Conservation (phyloP, 352 stramenopile species). For the Phytophthora agathidicida region DNA sequence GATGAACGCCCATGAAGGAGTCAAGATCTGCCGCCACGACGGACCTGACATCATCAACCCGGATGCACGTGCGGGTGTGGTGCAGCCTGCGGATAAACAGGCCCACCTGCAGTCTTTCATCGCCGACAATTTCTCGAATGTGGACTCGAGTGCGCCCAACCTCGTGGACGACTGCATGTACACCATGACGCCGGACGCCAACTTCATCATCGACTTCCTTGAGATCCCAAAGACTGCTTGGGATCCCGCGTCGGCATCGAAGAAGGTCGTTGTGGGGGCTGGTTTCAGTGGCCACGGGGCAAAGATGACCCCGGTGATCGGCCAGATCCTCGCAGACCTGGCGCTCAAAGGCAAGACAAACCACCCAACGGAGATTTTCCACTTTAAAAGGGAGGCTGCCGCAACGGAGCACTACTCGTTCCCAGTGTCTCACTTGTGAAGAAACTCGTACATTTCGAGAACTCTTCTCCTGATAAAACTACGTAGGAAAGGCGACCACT, state of each 20-base stretch:
- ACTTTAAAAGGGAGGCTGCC: conserved; percentile 8
- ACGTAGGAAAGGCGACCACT: too few relatives aligned
- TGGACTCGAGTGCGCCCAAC: conserved; percentile 46
- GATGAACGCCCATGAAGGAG: conserved; percentile 45
- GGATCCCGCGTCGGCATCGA: conserved; percentile 10
- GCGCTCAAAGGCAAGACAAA: conserved; percentile 53
- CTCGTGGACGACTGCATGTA: conserved; percentile 82
- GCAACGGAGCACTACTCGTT: conserved; percentile 11
- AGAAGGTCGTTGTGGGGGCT: conserved; percentile 68
- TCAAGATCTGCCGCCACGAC: conserved; percentile 82
- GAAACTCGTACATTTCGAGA: too few relatives aligned
- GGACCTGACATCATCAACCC: conserved; percentile 54
- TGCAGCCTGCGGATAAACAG: conserved; percentile 33
- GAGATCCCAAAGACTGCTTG: neutral
- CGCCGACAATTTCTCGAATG: conserved; percentile 48
- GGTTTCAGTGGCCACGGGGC: conserved; percentile 85
- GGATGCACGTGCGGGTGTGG: conserved; percentile 42
- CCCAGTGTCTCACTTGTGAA: conserved; percentile 1
- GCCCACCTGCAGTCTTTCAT: conserved; percentile 45
- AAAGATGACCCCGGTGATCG: conserved; percentile 88
- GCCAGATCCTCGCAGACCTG: conserved; percentile 78
- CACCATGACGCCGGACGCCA: conserved; percentile 76
- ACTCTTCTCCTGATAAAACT: too few relatives aligned
- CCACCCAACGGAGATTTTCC: conserved; percentile 54
- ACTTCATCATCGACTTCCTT: conserved; percentile 81